phyloP scores from a whole-genome alignment of 306 rosid species.

The Medicago ruthenica region DNA sequence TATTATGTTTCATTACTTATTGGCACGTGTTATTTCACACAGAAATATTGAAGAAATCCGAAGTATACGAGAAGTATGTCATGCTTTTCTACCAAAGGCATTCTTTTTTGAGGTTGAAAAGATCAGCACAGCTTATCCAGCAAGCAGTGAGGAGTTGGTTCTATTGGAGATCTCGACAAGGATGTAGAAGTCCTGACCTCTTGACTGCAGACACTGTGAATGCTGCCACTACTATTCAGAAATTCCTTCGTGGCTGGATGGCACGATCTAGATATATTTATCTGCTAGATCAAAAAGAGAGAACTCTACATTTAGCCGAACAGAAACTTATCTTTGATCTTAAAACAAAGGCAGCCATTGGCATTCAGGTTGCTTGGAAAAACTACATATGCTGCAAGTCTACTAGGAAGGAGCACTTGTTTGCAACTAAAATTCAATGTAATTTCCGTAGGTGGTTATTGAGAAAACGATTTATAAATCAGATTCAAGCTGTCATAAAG shows the following conservation, averaged over 20 bases:
- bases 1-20: constrained; percentile 38
- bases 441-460: constrained; percentile 61
- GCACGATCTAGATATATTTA: constrained; percentile 48
- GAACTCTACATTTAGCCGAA: constrained; percentile 33
- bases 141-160: constrained; percentile 63
- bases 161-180: constrained; percentile 48
- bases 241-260: constrained; percentile 62
- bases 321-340: constrained; percentile 44
- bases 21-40: constrained; percentile 41
- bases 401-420: constrained; percentile 47
- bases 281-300: constrained; percentile 47
- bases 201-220: constrained; percentile 34
- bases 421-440: constrained; percentile 71
- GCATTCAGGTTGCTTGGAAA: constrained; percentile 65
- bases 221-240: constrained; percentile 64
- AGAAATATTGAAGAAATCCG: constrained; percentile 55
- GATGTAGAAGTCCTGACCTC: constrained; percentile 34
- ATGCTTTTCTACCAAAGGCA: constrained; percentile 52
- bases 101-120: constrained; percentile 55
- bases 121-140: constrained; percentile 61
- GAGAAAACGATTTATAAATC: constrained; percentile 62
- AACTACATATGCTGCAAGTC: constrained; percentile 42
- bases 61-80: constrained; percentile 48
- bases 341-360: constrained; percentile 53
- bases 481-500: constrained; percentile 60